Evolutionary conservation across 2,329 filamentous ascomycete species (phyloP).

Genomic region (Nemania sp.): DNA sequence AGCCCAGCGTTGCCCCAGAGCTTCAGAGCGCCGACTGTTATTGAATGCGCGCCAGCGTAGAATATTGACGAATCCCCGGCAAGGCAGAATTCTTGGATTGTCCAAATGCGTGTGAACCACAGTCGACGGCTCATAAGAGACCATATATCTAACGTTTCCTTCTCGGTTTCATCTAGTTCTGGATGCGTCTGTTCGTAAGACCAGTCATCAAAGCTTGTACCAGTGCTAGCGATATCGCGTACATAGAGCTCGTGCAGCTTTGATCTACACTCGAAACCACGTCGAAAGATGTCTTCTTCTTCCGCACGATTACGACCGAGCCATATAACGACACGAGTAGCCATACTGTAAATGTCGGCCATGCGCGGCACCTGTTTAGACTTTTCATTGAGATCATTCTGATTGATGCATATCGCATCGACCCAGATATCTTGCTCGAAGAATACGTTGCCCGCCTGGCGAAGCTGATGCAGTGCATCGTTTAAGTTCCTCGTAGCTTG

Average conservation of each 20-base stretch:
- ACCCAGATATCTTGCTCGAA: not conserved
- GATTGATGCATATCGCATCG: constrained; percentile 9
- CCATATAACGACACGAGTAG: constrained; percentile 6
- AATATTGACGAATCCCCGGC: constrained; percentile 4
- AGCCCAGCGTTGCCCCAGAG: not conserved
- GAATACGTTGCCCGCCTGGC: not conserved
- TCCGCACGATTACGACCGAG: not conserved
- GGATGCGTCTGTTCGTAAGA: not conserved
- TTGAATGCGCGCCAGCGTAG: constrained; percentile 5
- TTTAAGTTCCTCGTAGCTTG: constrained; percentile 1
- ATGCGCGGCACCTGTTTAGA: constrained; percentile 1
- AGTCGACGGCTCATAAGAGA: not conserved
- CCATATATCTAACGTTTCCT: not conserved
- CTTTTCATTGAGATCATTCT: constrained; percentile 4
- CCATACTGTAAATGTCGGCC: constrained; percentile 8
- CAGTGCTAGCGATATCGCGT: not conserved
- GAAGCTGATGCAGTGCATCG: constrained; percentile 2
- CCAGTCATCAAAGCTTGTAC: not conserved
- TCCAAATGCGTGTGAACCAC: constrained; percentile 4
- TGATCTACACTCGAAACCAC: not conserved
- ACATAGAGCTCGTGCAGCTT: constrained; percentile 1
- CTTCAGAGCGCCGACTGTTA: not conserved
- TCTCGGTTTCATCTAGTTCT: not conserved
- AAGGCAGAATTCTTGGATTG: constrained; percentile 5
- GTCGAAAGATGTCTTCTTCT: constrained; percentile 1